A percentile compares a stretch with the other conserved stretches of the same genome.
Evolutionary conservation across 371 early-diverging fungal genomes (phyloP).

Genomic region (Mortierella sp.): DNA sequence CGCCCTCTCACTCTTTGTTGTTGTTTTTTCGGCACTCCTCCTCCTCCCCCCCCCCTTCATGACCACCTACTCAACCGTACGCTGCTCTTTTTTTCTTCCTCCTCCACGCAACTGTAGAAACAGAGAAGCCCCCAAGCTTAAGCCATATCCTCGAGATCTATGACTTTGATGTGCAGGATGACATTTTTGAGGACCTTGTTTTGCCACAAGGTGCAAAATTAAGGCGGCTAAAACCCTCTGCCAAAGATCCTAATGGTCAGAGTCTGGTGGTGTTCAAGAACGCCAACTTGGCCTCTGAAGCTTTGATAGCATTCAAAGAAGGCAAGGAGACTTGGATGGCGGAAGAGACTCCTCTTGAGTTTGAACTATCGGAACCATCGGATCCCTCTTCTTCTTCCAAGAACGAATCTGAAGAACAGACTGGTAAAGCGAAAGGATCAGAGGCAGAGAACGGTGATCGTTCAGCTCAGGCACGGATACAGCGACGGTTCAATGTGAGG

Average conservation of each 20-base stretch:
- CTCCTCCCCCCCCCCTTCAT: too few relatives aligned
- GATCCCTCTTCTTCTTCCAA: too few relatives aligned
- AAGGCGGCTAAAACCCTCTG: constrained; percentile 18
- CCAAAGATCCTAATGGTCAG: constrained; percentile 17
- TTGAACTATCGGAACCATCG: too few relatives aligned
- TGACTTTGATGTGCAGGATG: constrained; percentile 37
- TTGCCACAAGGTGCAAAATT: constrained; percentile 27
- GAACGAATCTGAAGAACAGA: too few relatives aligned
- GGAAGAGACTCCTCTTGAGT: too few relatives aligned
- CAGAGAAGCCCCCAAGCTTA: constrained; percentile 29
- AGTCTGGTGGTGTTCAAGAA: constrained; percentile 48
- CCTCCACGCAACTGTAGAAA: constrained; percentile 6
- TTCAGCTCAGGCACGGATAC: constrained; percentile 8
- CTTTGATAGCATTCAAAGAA: constrained; percentile 34
- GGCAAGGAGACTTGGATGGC: constrained; percentile 48
- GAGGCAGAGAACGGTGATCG: constrained; percentile 1
- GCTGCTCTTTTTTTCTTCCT: neutral
- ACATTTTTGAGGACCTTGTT: constrained; percentile 31
- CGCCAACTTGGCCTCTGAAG: constrained; percentile 38
- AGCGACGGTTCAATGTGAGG: constrained; percentile 40
- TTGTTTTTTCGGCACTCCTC: too few relatives aligned
- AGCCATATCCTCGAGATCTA: constrained; percentile 44
- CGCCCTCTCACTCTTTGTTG: neutral
- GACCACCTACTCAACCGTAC: too few relatives aligned
- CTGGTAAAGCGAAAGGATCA: neutral